Evolutionary conservation across 768 basidiomycete genomes (phyloP).

Genomic region (Naganishia kalamii): DNA sequence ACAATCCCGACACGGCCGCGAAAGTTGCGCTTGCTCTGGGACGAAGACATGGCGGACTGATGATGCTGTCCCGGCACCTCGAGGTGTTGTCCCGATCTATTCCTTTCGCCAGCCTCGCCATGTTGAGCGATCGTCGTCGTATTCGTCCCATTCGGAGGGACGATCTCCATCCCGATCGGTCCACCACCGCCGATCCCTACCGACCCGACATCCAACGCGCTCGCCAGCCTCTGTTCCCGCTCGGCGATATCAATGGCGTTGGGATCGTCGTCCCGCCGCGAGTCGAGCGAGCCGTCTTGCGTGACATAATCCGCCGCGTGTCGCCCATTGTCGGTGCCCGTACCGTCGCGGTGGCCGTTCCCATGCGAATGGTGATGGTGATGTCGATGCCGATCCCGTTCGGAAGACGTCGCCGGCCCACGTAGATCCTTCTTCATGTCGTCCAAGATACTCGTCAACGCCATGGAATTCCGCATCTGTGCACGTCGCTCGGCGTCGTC

Average conservation of each 20-base stretch:
- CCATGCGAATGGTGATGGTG: neutral
- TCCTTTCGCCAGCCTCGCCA: neutral
- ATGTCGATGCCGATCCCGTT: constrained; percentile 15
- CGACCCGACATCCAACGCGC: constrained; percentile 1
- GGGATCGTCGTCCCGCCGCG: neutral
- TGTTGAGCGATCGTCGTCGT: neutral
- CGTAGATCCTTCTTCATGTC: constrained; percentile 18
- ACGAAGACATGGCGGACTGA: neutral
- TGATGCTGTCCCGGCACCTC: neutral
- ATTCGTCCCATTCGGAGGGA: neutral
- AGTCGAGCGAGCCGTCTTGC: neutral
- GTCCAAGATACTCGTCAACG: constrained; percentile 21
- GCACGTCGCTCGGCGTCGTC: neutral
- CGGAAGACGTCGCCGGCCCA: constrained; percentile 1
- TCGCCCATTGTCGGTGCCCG: neutral
- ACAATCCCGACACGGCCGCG: constrained; percentile 8
- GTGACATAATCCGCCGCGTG: constrained; percentile 4
- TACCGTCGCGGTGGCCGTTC: neutral
- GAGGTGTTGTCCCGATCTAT: neutral
- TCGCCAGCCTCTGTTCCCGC: neutral
- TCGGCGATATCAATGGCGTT: constrained; percentile 12
- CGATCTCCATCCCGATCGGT: neutral
- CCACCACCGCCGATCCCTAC: constrained; percentile 13
- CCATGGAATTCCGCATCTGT: constrained; percentile 14
- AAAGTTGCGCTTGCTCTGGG: neutral